These are phyloP conservation scores for Penicillium coffeae DNA, from an alignment of 495 filamentous ascomycete genomes.

Conservation along the genomic window DNA sequence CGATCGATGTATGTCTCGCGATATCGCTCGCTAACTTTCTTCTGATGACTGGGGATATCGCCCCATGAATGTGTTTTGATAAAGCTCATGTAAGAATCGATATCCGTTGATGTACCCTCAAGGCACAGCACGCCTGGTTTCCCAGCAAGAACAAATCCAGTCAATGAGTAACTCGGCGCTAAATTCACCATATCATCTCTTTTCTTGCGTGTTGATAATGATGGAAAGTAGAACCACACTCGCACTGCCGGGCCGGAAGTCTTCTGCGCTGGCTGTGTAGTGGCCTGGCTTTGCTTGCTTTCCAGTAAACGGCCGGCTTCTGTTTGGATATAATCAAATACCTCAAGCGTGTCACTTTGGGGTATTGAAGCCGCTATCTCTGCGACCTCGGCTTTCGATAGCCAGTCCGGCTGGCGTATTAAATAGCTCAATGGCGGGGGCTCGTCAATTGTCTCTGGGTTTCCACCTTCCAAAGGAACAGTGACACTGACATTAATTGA, in stretches of 20 bases:
- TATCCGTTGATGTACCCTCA: constrained; percentile 28
- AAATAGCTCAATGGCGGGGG: constrained; percentile 27
- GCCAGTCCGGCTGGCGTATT: constrained; percentile 40
- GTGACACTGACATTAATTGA: constrained; percentile 34
- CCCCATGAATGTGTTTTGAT: constrained; percentile 45
- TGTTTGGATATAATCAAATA: constrained; percentile 32
- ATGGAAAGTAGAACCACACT: constrained; percentile 44
- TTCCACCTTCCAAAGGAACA: constrained; percentile 25
- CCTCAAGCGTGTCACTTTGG: constrained; percentile 27
- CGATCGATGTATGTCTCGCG: constrained; percentile 29
- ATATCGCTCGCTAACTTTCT: constrained; percentile 41
- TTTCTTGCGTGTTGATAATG: constrained; percentile 35
- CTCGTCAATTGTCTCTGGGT: constrained; percentile 18
- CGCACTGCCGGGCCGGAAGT: constrained; percentile 22
- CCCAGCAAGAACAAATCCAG: constrained; percentile 38
- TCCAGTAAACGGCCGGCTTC: constrained; percentile 24
- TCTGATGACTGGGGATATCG: constrained; percentile 41
- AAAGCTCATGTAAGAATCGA: constrained; percentile 41
- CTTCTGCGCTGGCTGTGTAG: neutral
- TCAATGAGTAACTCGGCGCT: constrained; percentile 31
- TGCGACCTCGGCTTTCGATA: constrained; percentile 38
- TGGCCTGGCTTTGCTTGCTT: constrained; percentile 12
- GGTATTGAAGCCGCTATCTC: constrained; percentile 27
- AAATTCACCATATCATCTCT: constrained; percentile 37
- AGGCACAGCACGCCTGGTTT: constrained; percentile 41